Evolutionary conservation across 177 flowering plant species (phyloP).

Genomic region (Vitis hybrid): DNA sequence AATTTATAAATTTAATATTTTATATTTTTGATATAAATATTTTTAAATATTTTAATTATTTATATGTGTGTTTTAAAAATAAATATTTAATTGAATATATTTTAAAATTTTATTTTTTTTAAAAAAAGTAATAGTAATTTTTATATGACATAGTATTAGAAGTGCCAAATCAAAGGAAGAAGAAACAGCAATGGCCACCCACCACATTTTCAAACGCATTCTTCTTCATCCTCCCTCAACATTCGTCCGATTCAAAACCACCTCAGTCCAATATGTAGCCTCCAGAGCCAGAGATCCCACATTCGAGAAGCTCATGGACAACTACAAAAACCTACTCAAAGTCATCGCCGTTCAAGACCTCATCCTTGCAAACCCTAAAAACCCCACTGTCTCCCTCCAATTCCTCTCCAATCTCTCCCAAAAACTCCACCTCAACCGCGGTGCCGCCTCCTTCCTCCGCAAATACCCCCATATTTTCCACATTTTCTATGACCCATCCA

Average conservation of each 20-base stretch:
- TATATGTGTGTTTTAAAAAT: too few species aligned
- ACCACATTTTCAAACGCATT: too few species aligned
- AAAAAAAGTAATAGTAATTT: too few species aligned
- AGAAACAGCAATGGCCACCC: too few species aligned
- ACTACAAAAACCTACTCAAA: slow-evolving; percentile 72
- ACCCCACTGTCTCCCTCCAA: slow-evolving; percentile 53
- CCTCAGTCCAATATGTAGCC: slow-evolving; percentile 64
- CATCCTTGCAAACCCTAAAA: slow-evolving; percentile 54
- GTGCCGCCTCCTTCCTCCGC: slow-evolving; percentile 69
- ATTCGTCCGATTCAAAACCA: slow-evolving; percentile 42
- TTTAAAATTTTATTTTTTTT: too few species aligned
- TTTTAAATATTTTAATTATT: too few species aligned
- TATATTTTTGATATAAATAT: too few species aligned
- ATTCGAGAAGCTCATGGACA: slow-evolving; percentile 82
- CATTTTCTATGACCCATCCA: slow-evolving; percentile 40
- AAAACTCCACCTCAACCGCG: slow-evolving; percentile 79
- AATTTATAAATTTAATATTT: too few species aligned
- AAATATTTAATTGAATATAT: too few species aligned
- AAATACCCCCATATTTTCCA: slow-evolving; percentile 77
- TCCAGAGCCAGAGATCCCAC: slow-evolving; percentile 74
- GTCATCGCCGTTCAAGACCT: slow-evolving; percentile 80
- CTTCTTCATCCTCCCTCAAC: too few species aligned
- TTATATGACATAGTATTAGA: too few species aligned
- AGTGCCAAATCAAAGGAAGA: too few species aligned
- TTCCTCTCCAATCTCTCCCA: slow-evolving; percentile 75